phyloP scores from a whole-genome alignment of 192 early-diverging fungal genomes.

The Backusella circina region DNA sequence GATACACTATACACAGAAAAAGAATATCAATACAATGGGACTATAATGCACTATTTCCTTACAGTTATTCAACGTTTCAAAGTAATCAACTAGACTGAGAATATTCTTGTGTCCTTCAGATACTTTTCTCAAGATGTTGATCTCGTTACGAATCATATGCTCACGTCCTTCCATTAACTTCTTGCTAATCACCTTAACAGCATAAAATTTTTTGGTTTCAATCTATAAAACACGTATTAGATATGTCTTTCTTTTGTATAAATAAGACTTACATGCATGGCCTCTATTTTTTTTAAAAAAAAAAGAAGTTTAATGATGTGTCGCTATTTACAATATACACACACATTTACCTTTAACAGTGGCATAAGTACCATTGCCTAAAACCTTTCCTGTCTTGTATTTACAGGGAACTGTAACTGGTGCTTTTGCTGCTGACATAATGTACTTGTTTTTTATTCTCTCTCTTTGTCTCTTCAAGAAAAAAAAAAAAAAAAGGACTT shows the following conservation, averaged over 20 bases:
- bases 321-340: no score
- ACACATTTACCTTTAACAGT: conserved; percentile 66
- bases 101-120: conserved; percentile 67
- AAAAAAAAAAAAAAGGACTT: neutral
- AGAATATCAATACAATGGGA: neutral
- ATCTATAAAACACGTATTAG: conserved; percentile 33
- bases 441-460: neutral
- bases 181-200: conserved; percentile 80
- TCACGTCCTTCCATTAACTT: conserved; percentile 63
- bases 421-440: neutral
- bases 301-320: no score
- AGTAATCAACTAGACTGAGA: conserved; percentile 69
- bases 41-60: conserved; percentile 9
- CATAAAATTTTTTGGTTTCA: conserved; percentile 62
- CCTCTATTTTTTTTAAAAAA: no score
- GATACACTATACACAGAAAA: conserved; percentile 57
- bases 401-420: conserved; percentile 47
- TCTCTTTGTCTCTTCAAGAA: neutral
- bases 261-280: conserved; percentile 56
- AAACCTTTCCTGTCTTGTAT: conserved; percentile 63
- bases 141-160: conserved; percentile 67
- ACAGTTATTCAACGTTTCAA: conserved; percentile 69
- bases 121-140: conserved; percentile 61
- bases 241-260: conserved; percentile 15
- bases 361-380: conserved; percentile 67